These are phyloP conservation scores for Aspergillus olivimuriae DNA, from an alignment of 495 filamentous ascomycete genomes.

Conservation along the genomic window DNA sequence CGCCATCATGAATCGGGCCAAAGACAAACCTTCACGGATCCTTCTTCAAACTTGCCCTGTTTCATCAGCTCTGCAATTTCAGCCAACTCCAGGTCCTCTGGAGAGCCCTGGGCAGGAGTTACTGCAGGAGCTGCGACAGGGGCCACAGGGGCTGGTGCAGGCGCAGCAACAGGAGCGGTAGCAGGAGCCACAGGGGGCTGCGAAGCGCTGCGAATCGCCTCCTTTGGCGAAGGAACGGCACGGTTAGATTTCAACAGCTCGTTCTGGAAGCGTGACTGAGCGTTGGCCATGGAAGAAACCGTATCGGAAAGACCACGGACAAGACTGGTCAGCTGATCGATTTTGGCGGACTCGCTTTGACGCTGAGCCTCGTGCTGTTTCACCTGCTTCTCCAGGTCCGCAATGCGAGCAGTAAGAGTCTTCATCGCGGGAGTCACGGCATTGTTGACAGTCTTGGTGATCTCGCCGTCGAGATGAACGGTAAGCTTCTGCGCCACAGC, in stretches of 20 bases:
- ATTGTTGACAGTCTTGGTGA: slow-evolving; percentile 54
- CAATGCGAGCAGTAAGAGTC: slow-evolving; percentile 48
- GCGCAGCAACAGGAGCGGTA: too few species aligned
- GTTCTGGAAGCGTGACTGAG: slow-evolving; percentile 56
- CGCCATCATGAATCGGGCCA: too few species aligned
- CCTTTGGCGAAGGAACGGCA: slow-evolving; percentile 10
- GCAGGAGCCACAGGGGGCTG: slow-evolving; percentile 5
- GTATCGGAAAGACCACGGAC: slow-evolving; percentile 67
- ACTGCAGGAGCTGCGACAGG: too few species aligned
- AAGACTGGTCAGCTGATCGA: slow-evolving; percentile 71
- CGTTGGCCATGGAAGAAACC: slow-evolving; percentile 61
- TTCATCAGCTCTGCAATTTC: slow-evolving; percentile 60
- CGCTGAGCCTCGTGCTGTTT: slow-evolving; percentile 63
- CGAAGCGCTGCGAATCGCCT: neutral
- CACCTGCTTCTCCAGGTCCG: slow-evolving; percentile 63
- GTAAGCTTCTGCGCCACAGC: slow-evolving; percentile 58
- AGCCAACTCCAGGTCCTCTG: slow-evolving; percentile 60
- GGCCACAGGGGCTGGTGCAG: too few species aligned
- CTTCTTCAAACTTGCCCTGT: slow-evolving; percentile 64
- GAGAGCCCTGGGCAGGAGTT: too few species aligned
- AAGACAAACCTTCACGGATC: slow-evolving; percentile 55
- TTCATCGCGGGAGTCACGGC: slow-evolving; percentile 61
- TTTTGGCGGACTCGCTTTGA: slow-evolving; percentile 64
- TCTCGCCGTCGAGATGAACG: slow-evolving; percentile 59
- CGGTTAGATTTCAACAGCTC: slow-evolving; percentile 51